Conservation (phyloP, 2,329 filamentous ascomycete species). For the Teratosphaeriaceae sp. region DNA sequence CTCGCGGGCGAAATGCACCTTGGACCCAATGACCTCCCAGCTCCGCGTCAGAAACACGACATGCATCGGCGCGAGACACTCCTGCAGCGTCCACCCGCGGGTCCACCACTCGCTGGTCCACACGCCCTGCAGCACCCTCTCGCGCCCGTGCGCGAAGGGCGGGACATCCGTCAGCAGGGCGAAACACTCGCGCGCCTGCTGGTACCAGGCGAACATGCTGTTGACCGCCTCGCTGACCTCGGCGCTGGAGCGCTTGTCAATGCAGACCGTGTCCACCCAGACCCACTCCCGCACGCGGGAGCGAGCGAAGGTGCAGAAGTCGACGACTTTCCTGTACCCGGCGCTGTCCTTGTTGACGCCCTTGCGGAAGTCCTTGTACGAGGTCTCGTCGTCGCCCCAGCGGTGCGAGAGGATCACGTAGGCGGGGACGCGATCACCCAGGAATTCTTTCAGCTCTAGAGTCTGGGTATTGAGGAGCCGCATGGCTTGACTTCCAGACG, state of each 20-base stretch:
- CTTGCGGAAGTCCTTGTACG: background rate
- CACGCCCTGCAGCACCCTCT: background rate
- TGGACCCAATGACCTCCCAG: slow-evolving; percentile 1
- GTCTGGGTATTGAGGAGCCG: background rate
- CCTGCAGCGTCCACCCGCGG: slow-evolving; percentile 1
- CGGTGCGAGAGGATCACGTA: slow-evolving; percentile 10
- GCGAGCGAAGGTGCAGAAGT: background rate
- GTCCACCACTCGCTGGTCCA: background rate
- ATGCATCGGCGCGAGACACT: background rate
- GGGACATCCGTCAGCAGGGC: slow-evolving; percentile 11
- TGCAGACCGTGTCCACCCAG: slow-evolving; percentile 19
- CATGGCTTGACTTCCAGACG: too few relatives aligned
- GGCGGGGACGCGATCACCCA: background rate
- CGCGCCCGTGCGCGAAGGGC: background rate
- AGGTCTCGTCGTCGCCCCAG: slow-evolving; percentile 6
- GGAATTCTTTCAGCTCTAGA: background rate
- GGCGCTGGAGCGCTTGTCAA: slow-evolving; percentile 13
- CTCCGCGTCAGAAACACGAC: background rate
- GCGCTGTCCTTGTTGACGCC: background rate
- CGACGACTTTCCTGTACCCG: background rate
- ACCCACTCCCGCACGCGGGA: background rate
- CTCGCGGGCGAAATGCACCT: background rate
- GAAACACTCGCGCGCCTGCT: slow-evolving; percentile 8
- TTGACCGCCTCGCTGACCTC: slow-evolving; percentile 20
- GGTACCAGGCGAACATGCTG: slow-evolving; percentile 19